Conservation (phyloP, 164 flowering plant species). For the Buxus sempervirens region DNA sequence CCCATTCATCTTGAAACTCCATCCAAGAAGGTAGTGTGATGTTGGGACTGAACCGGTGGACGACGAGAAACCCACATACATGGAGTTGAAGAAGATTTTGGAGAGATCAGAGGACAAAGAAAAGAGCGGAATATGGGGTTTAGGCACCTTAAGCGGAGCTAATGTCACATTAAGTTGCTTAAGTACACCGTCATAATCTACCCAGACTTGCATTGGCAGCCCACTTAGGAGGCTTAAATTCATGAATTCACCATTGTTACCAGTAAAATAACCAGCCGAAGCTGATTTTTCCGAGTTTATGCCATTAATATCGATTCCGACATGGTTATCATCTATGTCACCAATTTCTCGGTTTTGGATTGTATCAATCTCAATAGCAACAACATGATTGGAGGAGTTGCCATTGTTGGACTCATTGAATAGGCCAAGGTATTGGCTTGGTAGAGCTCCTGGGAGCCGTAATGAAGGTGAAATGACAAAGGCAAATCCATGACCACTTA, state of each 20-base stretch:
- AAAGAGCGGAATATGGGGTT: conserved; percentile 9
- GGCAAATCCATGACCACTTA: conserved; percentile 40
- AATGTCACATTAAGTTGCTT: conserved; percentile 6
- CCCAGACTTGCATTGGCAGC: conserved; percentile 6
- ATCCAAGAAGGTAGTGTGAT: conserved; percentile 17
- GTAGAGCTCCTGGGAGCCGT: conserved; percentile 10
- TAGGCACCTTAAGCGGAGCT: conserved; percentile 1
- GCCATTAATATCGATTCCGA: conserved; percentile 30
- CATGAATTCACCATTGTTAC: neutral
- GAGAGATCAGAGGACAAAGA: conserved; percentile 7
- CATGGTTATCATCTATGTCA: conserved; percentile 31
- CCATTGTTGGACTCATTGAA: conserved; percentile 20
- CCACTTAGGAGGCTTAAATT: conserved; percentile 11
- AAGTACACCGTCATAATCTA: conserved; percentile 4
- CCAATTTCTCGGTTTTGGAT: conserved; percentile 22
- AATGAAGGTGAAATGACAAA: conserved; percentile 24
- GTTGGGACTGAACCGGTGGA: conserved; percentile 1
- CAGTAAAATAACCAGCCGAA: conserved; percentile 18
- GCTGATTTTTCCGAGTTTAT: conserved; percentile 20
- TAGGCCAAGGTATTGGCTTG: conserved; percentile 31
- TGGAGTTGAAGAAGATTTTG: neutral
- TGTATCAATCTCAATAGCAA: conserved; percentile 37
- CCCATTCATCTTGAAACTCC: conserved; percentile 21
- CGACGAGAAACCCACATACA: conserved; percentile 19
- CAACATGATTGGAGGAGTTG: conserved; percentile 24